phyloP scores from a whole-genome alignment of 2,329 filamentous ascomycete species.

The Arthroderma sp. region DNA sequence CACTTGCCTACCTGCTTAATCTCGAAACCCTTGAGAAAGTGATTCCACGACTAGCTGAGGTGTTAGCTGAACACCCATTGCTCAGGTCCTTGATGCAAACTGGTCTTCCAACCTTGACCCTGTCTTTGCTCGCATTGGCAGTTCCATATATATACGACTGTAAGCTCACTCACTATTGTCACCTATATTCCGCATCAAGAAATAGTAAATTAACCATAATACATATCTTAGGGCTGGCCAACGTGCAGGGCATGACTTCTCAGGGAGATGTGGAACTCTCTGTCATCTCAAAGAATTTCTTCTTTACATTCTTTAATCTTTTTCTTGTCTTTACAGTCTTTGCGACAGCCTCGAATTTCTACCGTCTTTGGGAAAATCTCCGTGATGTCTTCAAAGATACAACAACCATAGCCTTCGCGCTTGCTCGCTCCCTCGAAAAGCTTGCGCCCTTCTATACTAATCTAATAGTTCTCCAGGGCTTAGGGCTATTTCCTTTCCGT shows the following conservation, averaged over 20 bases:
- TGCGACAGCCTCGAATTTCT: slow-evolving; percentile 65
- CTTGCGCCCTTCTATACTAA: slow-evolving; percentile 82
- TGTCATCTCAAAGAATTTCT: slow-evolving; percentile 95
- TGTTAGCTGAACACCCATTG: slow-evolving; percentile 56
- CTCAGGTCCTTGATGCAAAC: slow-evolving; percentile 70
- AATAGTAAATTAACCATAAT: neutral
- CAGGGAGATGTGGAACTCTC: slow-evolving; percentile 90
- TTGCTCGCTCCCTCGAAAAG: slow-evolving; percentile 62
- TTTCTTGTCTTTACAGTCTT: slow-evolving; percentile 90
- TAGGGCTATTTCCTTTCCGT: slow-evolving; percentile 88
- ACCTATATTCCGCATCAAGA: neutral
- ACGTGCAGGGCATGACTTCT: slow-evolving; percentile 87
- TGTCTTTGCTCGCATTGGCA: slow-evolving; percentile 76
- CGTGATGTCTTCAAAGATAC: slow-evolving; percentile 67
- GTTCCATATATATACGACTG: slow-evolving; percentile 94
- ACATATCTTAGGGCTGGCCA: slow-evolving; percentile 51
- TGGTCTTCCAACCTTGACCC: slow-evolving; percentile 69
- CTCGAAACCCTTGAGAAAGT: slow-evolving; percentile 66
- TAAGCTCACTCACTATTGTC: slow-evolving; percentile 25
- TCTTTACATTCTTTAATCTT: slow-evolving; percentile 98
- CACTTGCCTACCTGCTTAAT: slow-evolving; percentile 67
- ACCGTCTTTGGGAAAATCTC: slow-evolving; percentile 50
- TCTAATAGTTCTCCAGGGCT: slow-evolving; percentile 81
- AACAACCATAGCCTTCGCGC: slow-evolving; percentile 58
- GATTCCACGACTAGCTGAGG: slow-evolving; percentile 56